Conservation (phyloP, 768 basidiomycete genomes). For the Tulasnella sp. region DNA sequence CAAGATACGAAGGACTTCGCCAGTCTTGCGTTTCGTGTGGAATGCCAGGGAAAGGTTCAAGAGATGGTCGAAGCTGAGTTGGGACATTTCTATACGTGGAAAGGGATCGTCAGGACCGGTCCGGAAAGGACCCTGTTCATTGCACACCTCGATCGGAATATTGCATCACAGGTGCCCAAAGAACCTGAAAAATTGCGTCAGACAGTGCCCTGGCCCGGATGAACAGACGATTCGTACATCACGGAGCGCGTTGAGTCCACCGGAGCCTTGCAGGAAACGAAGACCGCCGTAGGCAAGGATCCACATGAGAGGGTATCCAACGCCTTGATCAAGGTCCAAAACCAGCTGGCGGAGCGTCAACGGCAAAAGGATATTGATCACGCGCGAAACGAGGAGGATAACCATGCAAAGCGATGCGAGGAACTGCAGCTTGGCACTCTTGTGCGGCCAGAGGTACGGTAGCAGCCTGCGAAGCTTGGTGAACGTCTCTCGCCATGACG, state of each 20-base stretch:
- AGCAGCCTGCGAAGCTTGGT: constrained; percentile 60
- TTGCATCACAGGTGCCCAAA: constrained; percentile 89
- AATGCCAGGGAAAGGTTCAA: constrained; percentile 81
- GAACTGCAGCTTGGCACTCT: constrained; percentile 60
- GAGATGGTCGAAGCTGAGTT: constrained; percentile 80
- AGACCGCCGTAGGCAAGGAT: constrained; percentile 65
- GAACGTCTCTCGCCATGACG: constrained; percentile 68
- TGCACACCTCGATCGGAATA: constrained; percentile 67
- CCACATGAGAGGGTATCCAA: constrained; percentile 59
- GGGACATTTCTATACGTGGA: constrained; percentile 65
- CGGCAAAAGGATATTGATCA: constrained; percentile 72
- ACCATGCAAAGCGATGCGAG: constrained; percentile 59
- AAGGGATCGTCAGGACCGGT: constrained; percentile 17
- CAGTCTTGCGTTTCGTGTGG: constrained; percentile 79
- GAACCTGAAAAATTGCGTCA: constrained; percentile 42
- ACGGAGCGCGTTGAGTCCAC: constrained; percentile 67
- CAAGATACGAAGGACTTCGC: constrained; percentile 76
- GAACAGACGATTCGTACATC: constrained; percentile 43
- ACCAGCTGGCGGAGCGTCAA: constrained; percentile 66
- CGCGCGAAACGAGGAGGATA: constrained; percentile 67
- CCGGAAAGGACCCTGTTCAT: background rate
- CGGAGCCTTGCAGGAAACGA: constrained; percentile 70
- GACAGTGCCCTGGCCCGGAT: background rate
- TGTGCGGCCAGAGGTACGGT: constrained; percentile 84
- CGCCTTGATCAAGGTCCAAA: constrained; percentile 48